Evolutionary conservation across 2,329 filamentous ascomycete species (phyloP), one percentile per base, ranked within the genome.

Genomic region (Dothistroma septosporum): DNA sequence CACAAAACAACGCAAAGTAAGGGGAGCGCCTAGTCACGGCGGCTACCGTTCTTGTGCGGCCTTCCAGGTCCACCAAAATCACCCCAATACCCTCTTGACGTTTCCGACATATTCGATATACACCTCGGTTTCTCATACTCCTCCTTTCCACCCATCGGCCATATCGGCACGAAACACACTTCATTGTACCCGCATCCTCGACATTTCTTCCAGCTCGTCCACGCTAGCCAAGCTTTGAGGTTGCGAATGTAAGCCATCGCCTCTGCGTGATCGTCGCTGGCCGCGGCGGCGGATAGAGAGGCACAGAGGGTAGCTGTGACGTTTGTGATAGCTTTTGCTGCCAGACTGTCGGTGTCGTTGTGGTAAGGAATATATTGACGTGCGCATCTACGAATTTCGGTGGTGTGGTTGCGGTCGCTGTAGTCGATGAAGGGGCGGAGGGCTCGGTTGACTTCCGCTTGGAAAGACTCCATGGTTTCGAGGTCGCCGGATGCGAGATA

Each of bases 151-250:
- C 85, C 85, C 69, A 80, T 76, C 0, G 85, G 86, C 55, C 85
- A 88, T 68, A 88, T 86, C 1, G 85, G 84, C n/a, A 87, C 76
- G 50, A 84, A 79, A 62, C 85, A 85, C 2, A 86, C 72, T 71
- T 88, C 80, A 49, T 83, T 78, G 8, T 77, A 75, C 0, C 67
- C 71, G 68, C 86, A 88, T 0, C 77, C 76, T 7, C 76, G 74
- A 55, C 84, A 84, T 54, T 80, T 77, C 66, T 83, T 86, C 84
- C 84, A 88, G 0, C 74, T 78, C 3, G 83, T 79, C 86, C 86
- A 89, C 7, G 77, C 76, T 2, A 89, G 75, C 59, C 80, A 81
- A 0, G 72, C 62, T 21, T 82, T 78, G 16, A 88, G 69, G 0
- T 71, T 64, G 7, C 73, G 66, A 16, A 83, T 63, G 1, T 67